A percentile compares a stretch with the other conserved stretches of the same genome.
These are phyloP conservation scores for Knufia petricola DNA, from an alignment of 2,329 filamentous ascomycete genomes.

Conservation along the genomic window DNA sequence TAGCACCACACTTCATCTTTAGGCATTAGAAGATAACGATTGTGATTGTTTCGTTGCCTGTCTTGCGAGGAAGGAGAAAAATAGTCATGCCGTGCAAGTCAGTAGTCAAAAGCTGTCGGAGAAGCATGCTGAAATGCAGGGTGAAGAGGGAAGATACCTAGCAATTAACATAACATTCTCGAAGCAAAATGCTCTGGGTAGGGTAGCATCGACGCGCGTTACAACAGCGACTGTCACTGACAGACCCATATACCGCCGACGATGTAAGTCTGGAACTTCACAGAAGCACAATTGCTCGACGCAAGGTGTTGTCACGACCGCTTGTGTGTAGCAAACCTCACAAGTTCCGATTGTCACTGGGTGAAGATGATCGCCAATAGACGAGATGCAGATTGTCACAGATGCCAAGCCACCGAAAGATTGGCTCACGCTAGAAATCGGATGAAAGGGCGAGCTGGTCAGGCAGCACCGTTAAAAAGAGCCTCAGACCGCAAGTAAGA, in stretches of 20 bases:
- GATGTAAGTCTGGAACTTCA: not conserved
- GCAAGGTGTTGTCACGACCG: not conserved
- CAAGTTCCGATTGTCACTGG: no score
- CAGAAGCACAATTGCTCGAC: not conserved
- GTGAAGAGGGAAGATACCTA: no score
- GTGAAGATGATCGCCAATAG: no score
- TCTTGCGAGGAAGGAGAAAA: not conserved
- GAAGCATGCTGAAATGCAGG: not conserved
- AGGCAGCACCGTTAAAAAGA: no score
- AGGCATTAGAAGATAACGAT: not conserved
- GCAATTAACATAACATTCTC: not conserved
- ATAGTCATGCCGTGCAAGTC: not conserved
- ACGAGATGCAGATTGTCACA: no score
- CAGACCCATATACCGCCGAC: not conserved
- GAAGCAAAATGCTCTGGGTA: not conserved
- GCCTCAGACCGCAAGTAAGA: no score
- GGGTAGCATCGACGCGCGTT: not conserved
- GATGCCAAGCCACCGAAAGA: no score
- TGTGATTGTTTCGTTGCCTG: not conserved
- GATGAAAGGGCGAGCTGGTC: no score
- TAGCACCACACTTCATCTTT: conserved; percentile 7
- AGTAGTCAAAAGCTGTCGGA: not conserved
- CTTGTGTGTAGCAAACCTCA: no score
- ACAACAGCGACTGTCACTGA: not conserved
- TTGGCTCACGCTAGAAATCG: no score